Percentiles rank a stretch among this genome's conserved stretches.
These are phyloP conservation scores for Cytospora chrysosperma DNA, from an alignment of 2,329 filamentous ascomycete species.

Conservation along the genomic window DNA sequence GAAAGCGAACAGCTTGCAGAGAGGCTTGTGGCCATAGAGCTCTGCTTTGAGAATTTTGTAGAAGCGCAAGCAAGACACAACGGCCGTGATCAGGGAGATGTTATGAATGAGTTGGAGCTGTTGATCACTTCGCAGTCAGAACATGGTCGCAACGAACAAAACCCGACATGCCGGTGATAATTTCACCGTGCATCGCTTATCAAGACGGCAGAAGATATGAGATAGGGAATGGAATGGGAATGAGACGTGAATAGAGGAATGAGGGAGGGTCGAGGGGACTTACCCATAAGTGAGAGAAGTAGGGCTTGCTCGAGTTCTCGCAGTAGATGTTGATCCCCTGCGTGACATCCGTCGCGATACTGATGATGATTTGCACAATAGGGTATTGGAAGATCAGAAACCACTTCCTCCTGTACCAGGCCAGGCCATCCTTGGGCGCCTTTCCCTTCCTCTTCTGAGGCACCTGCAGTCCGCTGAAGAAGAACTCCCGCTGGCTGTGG, in stretches of 20 bases:
- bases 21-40: slow-evolving; percentile 31
- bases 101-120: slow-evolving; percentile 31
- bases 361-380: slow-evolving; percentile 39
- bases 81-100: slow-evolving; percentile 29
- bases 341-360: slow-evolving; percentile 37
- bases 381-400: slow-evolving; percentile 42
- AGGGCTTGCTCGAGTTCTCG: slow-evolving; percentile 29
- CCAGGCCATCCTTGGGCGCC: slow-evolving; percentile 30
- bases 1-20: slow-evolving; percentile 35
- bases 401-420: slow-evolving; percentile 37
- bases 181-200: no score
- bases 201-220: no score
- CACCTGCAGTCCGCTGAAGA: slow-evolving; percentile 37
- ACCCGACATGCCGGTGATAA: no score
- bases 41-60: slow-evolving; percentile 31
- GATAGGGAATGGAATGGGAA: no score
- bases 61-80: slow-evolving; percentile 31
- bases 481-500: slow-evolving; percentile 34
- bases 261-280: no score
- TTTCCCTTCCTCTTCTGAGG: slow-evolving; percentile 29
- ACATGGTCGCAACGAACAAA: not conserved
- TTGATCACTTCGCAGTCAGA: not conserved
- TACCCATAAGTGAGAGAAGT: slow-evolving; percentile 34
- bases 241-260: no score
- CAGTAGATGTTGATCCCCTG: slow-evolving; percentile 33